Base-by-base conservation (phyloP, 768 basidiomycete genomes). In the Sporobolomyces phaffii region DNA sequence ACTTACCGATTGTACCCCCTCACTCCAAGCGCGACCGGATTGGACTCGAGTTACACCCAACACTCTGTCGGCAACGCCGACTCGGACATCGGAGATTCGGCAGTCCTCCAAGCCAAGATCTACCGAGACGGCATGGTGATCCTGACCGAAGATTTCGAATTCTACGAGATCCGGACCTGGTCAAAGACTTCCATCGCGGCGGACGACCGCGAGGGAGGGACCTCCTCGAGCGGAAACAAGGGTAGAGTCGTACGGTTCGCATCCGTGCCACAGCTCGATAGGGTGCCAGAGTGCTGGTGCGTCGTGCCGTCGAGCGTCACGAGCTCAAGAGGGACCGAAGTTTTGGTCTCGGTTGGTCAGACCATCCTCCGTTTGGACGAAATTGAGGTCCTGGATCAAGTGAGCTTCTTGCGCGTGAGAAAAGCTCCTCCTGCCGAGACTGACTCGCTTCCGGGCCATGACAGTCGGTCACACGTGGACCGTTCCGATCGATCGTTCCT, bases 101-200 rank as follows among this genome's bases (percentile, higher is more conserved):
- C 91, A 0, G 82, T 97, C 38, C 80, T 91, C 54, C 89, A 92
- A 56, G 93, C 91, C 4, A 83, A 86, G 33, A 88, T 91, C 67
- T 86, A 93, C 57, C 90, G 90, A 68, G 85, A 83, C 67, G 96
- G 94, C 0, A 77, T 98, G 41, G 91, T 98, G 31, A 90, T 88
- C 15, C 73, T 96, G 73, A 89, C 90, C 0, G 85, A 86, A 5
- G 84, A 85, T 13, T 77, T 94, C 72, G 82, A 83, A 9, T 80
- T 94, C 50, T 75, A 94, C 57, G 92, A 98, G 76, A 86, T 94
- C 61, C 89, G 89, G 76, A 90, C 87, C 5, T 94, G 91, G 91
- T 60, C 59, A 24, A 57, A 56, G 40, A 50, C 28, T 43, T 43
- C 43, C 24, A 15, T 36, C 43, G 54, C 24, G 15, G 38, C 17